Conservation (phyloP, 169 alveolate species). For the Plasmodium gallinaceum region DNA sequence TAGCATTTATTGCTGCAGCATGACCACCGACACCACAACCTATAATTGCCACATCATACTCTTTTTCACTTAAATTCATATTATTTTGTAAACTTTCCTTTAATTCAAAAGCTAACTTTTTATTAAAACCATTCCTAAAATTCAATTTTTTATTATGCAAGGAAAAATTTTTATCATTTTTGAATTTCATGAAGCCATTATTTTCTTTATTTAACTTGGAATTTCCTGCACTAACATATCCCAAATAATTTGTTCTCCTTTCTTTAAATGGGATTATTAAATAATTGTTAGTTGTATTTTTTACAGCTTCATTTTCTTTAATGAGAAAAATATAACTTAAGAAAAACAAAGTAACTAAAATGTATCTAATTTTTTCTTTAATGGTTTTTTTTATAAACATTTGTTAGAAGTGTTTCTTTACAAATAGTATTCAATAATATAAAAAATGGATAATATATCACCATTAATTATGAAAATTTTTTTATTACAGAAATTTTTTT, state of each 20-base stretch:
- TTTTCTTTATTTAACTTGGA: background rate
- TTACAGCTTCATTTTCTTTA: background rate
- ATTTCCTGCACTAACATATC: background rate
- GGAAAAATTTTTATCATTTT: background rate
- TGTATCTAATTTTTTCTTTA: background rate
- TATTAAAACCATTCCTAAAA: background rate
- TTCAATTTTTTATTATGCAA: background rate
- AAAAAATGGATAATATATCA: too few relatives aligned
- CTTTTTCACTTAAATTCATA: slow-evolving; percentile 13
- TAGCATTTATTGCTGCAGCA: slow-evolving; percentile 80
- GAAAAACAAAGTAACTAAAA: background rate
- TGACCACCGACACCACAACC: slow-evolving; percentile 86
- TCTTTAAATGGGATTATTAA: background rate
- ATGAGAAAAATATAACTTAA: background rate
- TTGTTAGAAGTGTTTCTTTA: background rate
- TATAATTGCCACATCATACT: slow-evolving; percentile 78
- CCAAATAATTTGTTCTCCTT: background rate
- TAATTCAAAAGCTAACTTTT: background rate
- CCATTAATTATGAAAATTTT: too few relatives aligned
- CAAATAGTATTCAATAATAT: too few relatives aligned
- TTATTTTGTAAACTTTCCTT: background rate
- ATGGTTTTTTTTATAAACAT: slow-evolving; percentile 7
- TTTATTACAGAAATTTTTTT: too few relatives aligned
- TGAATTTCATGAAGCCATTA: background rate
- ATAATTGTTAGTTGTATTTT: background rate